Percentiles rank a stretch among this genome's conserved stretches.
Evolutionary conservation across 2,329 filamentous ascomycete genomes (phyloP).

Genomic region (Sporothrix brunneoviolacea): DNA sequence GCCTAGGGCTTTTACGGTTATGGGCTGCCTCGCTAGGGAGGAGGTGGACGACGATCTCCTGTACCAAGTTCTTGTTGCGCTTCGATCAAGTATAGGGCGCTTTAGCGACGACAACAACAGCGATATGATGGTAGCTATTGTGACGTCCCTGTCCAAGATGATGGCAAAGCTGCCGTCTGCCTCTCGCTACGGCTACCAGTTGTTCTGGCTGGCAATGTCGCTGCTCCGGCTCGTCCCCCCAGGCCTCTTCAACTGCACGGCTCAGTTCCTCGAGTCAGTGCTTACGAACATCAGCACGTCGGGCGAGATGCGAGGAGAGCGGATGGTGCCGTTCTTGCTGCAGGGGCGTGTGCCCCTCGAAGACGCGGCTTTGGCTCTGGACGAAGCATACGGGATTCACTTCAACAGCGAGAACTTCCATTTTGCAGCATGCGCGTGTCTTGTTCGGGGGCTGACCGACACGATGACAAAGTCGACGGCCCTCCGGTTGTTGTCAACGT

Average conservation of each 20-base stretch:
- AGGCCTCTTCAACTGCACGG: conserved; percentile 58
- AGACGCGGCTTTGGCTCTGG: conserved; percentile 54
- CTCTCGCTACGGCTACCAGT: conserved; percentile 60
- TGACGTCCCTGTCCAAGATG: conserved; percentile 63
- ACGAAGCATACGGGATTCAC: conserved; percentile 59
- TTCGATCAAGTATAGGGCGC: conserved; percentile 57
- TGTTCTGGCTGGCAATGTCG: conserved; percentile 65
- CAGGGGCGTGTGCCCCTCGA: conserved; percentile 55
- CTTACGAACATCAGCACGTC: conserved; percentile 57
- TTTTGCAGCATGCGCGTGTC: conserved; percentile 57
- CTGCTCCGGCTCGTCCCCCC: conserved; percentile 58
- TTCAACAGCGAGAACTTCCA: conserved; percentile 61
- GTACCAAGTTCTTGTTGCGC: conserved; percentile 63
- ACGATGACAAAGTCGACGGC: conserved; percentile 52
- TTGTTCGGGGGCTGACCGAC: conserved; percentile 59
- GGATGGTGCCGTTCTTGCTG: conserved; percentile 53
- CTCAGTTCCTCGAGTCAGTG: conserved; percentile 58
- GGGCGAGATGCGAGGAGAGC: conserved; percentile 51
- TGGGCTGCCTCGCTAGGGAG: conserved; percentile 64
- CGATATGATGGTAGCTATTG: conserved; percentile 63
- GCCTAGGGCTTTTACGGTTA: conserved; percentile 61
- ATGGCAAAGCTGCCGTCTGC: conserved; percentile 60
- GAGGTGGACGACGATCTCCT: conserved; percentile 66
- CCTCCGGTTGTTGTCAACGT: conserved; percentile 54
- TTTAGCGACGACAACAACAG: conserved; percentile 49